These are phyloP conservation scores for Monosporascus sp. DNA, from an alignment of 2,329 filamentous ascomycete species.

Conservation along the genomic window DNA sequence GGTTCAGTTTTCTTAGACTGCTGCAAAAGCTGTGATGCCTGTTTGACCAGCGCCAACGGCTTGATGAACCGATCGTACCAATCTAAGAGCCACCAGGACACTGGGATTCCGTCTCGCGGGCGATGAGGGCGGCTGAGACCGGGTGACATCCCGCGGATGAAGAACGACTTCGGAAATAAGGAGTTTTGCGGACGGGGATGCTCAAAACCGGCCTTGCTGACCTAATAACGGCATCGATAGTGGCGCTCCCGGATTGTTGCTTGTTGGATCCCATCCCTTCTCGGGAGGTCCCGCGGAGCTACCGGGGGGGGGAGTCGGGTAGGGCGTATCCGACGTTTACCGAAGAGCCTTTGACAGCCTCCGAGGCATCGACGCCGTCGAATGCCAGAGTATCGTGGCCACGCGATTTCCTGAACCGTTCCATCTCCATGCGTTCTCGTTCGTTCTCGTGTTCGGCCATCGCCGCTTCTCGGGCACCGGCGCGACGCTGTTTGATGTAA, in stretches of 20 bases:
- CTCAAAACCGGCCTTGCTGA: slow-evolving; percentile 1
- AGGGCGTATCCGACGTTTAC: slow-evolving; percentile 28
- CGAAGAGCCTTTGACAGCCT: slow-evolving; percentile 25
- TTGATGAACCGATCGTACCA: too few relatives aligned
- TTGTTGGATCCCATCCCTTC: slow-evolving; percentile 24
- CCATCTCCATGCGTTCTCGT: slow-evolving; percentile 46
- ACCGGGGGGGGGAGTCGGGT: slow-evolving; percentile 21
- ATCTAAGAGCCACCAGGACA: too few relatives aligned
- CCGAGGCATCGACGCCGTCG: slow-evolving; percentile 33
- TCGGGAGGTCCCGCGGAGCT: slow-evolving; percentile 20
- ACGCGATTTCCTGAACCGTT: slow-evolving; percentile 42
- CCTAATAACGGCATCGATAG: slow-evolving; percentile 21
- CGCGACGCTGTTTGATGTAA: slow-evolving; percentile 50
- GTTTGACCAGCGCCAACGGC: too few relatives aligned
- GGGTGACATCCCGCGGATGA: too few relatives aligned
- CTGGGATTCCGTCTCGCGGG: too few relatives aligned
- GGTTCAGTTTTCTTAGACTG: too few relatives aligned
- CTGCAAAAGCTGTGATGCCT: too few relatives aligned
- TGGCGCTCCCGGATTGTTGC: not conserved
- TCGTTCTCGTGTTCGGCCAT: slow-evolving; percentile 38
- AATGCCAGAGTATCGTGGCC: slow-evolving; percentile 41
- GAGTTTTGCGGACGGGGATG: too few relatives aligned
- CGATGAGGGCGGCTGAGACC: too few relatives aligned
- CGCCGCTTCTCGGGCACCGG: slow-evolving; percentile 46
- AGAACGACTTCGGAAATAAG: too few relatives aligned